phyloP scores from a whole-genome alignment of 2,329 filamentous ascomycete species.

The Amauroascus niger region DNA sequence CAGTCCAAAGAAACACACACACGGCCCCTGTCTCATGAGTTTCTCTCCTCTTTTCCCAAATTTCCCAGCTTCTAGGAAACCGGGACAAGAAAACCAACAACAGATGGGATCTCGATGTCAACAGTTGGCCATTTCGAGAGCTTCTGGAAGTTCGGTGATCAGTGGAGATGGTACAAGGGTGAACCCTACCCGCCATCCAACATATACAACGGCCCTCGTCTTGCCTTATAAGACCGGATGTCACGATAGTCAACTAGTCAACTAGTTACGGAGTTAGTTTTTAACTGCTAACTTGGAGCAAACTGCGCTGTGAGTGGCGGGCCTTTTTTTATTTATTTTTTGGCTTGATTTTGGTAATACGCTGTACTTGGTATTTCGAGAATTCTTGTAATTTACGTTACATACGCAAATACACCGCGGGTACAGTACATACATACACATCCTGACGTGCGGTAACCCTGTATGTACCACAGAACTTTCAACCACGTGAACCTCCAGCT shows the following conservation, averaged over 20 bases:
- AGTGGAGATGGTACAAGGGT: neutral
- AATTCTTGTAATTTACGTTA: neutral
- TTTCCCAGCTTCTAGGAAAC: neutral
- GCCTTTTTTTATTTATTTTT: neutral
- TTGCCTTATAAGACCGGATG: neutral
- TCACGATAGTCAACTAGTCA: neutral
- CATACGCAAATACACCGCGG: neutral
- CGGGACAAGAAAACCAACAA: neutral
- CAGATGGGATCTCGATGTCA: neutral
- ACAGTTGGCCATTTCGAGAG: neutral
- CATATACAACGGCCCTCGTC: neutral
- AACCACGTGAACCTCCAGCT: neutral
- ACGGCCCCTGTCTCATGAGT: neutral
- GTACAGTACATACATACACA: too few species aligned
- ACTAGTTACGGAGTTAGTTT: too few species aligned
- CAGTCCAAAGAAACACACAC: too few species aligned
- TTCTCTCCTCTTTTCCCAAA: neutral
- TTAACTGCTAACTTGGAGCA: too few species aligned
- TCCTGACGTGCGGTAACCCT: too few species aligned
- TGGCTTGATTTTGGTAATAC: neutral
- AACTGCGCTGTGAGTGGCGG: neutral
- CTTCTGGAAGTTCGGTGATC: conserved; percentile 1
- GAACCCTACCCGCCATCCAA: neutral
- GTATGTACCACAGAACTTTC: neutral
- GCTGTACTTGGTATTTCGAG: neutral